Percentiles rank a stretch among this genome's conserved stretches.
These are phyloP conservation scores for Beauveria sp. DNA, from an alignment of 2,329 filamentous ascomycete genomes.

Conservation along the genomic window DNA sequence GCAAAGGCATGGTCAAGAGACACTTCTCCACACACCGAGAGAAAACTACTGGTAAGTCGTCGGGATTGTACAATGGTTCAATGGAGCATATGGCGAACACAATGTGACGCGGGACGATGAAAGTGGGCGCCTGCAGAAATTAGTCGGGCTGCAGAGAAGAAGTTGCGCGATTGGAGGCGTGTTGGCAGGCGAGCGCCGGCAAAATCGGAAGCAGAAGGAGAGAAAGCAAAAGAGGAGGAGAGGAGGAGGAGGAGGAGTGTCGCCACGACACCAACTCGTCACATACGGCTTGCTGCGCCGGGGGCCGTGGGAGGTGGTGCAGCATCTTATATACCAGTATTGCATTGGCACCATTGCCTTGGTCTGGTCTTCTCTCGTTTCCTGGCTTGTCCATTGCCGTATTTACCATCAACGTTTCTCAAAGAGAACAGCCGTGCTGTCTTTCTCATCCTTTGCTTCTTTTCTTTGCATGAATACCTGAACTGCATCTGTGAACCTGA, in stretches of 20 bases:
- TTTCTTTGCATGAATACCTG: neutral
- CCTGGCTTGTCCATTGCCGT: too few relatives aligned
- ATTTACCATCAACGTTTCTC: too few relatives aligned
- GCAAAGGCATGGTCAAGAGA: too few relatives aligned
- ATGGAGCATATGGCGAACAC: too few relatives aligned
- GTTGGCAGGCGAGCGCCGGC: neutral
- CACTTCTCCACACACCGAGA: too few relatives aligned
- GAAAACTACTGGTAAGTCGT: too few relatives aligned
- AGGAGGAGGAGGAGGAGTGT: too few relatives aligned
- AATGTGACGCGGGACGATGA: neutral
- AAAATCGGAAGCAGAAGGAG: neutral
- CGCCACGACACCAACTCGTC: neutral
- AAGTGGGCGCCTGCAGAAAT: constrained; percentile 9
- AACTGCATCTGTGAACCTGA: neutral
- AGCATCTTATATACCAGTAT: neutral
- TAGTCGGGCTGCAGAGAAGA: neutral
- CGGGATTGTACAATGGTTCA: too few relatives aligned
- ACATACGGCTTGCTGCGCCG: neutral
- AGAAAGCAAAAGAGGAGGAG: neutral
- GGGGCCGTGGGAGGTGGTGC: neutral
- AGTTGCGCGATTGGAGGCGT: neutral
- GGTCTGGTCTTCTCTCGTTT: neutral
- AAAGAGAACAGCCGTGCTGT: neutral
- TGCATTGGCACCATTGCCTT: neutral
- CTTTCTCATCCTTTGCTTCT: neutral